Conservation (phyloP, 2,329 filamentous ascomycete species). For the Colletotrichum gloeosporioides region DNA sequence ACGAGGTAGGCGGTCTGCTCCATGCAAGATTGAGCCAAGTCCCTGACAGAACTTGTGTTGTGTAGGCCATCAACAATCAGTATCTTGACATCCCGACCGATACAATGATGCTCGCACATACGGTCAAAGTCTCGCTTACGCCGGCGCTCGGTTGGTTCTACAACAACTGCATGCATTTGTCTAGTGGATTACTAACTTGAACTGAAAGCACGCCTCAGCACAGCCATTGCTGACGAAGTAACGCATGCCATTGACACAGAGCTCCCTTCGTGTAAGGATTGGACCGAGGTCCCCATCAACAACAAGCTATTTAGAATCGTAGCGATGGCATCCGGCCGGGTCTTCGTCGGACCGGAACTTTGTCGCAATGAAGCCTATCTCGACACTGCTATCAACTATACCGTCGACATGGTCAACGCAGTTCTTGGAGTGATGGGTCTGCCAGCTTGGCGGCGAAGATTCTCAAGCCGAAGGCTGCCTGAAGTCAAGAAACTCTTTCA, state of each 20-base stretch:
- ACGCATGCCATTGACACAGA: conserved; percentile 34
- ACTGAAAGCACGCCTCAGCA: conserved; percentile 37
- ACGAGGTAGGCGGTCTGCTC: not conserved
- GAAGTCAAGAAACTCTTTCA: conserved; percentile 36
- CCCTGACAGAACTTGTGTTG: not conserved
- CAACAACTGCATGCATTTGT: not conserved
- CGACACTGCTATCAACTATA: conserved; percentile 52
- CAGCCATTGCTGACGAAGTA: conserved; percentile 43
- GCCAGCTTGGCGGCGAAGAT: conserved; percentile 35
- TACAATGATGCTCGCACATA: not conserved
- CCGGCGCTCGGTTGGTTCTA: not conserved
- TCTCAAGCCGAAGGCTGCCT: conserved; percentile 35
- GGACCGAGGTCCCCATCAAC: conserved; percentile 45
- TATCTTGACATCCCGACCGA: not conserved
- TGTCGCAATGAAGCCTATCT: conserved; percentile 50
- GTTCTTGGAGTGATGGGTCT: conserved; percentile 27
- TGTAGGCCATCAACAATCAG: not conserved
- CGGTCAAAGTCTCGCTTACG: not conserved
- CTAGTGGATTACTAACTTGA: not conserved
- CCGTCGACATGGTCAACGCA: conserved; percentile 45
- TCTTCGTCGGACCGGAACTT: conserved; percentile 53
- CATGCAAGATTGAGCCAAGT: not conserved
- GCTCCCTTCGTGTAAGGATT: conserved; percentile 41
- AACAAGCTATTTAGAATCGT: conserved; percentile 48
- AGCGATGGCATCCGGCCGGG: conserved; percentile 48